A percentile compares a stretch with the other conserved stretches of the same genome.
These are phyloP conservation scores for Stipa capillata DNA, from an alignment of 176 grass and related monocot species.

Conservation along the genomic window DNA sequence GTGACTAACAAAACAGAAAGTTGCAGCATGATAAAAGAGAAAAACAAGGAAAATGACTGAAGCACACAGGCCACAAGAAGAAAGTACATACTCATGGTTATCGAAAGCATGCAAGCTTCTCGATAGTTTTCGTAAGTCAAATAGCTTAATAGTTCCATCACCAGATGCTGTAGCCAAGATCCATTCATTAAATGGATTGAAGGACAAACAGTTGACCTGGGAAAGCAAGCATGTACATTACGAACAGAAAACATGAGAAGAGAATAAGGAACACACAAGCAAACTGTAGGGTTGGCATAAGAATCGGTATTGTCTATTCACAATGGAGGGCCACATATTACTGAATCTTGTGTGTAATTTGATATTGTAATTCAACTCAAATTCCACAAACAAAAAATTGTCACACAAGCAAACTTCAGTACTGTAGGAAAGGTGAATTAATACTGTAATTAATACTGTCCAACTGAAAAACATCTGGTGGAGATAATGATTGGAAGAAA, in stretches of 20 bases:
- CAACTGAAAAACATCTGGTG: not conserved
- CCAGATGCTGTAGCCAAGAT: slow-evolving; percentile 77
- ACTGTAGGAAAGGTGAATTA: not conserved
- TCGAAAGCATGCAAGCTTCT: slow-evolving; percentile 70
- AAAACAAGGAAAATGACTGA: not conserved
- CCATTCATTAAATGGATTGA: slow-evolving; percentile 91
- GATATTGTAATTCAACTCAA: not conserved
- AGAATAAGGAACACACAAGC: not conserved
- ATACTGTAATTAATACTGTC: not conserved
- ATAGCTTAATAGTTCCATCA: slow-evolving; percentile 64
- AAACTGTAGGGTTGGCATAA: not conserved
- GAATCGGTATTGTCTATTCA: not conserved
- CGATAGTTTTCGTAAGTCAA: slow-evolving; percentile 65
- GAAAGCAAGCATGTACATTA: not conserved
- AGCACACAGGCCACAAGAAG: not conserved
- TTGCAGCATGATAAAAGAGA: not conserved
- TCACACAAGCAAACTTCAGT: not conserved
- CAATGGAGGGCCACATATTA: not conserved
- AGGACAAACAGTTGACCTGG: slow-evolving; percentile 81
- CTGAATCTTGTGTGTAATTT: not conserved
- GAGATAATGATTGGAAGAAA: not conserved
- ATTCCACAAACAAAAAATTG: too few relatives aligned
- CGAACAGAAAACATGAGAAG: not conserved
- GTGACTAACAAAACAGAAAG: not conserved
- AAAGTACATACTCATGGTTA: slow-evolving; percentile 40